These are phyloP conservation scores for Trifolium subterraneum DNA, from an alignment of 306 rosid genomes.

Conservation along the genomic window DNA sequence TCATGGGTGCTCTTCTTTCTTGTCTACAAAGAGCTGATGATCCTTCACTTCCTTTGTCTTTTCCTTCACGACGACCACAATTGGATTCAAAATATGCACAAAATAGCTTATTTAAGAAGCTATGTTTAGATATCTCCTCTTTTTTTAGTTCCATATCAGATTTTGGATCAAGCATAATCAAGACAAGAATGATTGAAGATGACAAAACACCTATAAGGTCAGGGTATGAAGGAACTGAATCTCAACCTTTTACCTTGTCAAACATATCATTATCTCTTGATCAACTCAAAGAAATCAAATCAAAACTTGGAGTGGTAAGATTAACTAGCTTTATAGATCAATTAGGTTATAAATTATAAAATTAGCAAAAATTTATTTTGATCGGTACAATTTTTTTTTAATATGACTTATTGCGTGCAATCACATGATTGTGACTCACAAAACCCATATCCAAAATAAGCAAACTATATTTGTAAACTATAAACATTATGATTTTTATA, in stretches of 20 bases:
- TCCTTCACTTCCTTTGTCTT: slow-evolving; percentile 63
- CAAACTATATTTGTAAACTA: no score
- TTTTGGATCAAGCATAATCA: slow-evolving; percentile 34
- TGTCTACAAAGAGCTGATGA: slow-evolving; percentile 57
- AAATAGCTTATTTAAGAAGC: background rate
- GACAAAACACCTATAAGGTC: slow-evolving; percentile 62
- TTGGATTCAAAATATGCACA: background rate
- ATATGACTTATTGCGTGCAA: no score
- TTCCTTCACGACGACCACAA: slow-evolving; percentile 44
- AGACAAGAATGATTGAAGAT: slow-evolving; percentile 49
- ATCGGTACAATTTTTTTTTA: no score
- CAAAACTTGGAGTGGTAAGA: slow-evolving; percentile 69
- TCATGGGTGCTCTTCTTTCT: slow-evolving; percentile 69
- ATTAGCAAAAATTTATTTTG: background rate
- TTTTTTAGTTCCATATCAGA: slow-evolving; percentile 44
- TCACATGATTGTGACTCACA: no score
- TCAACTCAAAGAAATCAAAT: slow-evolving; percentile 52
- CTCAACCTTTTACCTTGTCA: slow-evolving; percentile 41
- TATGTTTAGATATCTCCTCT: slow-evolving; percentile 7
- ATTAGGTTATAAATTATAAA: slow-evolving; percentile 5
- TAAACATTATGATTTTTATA: no score
- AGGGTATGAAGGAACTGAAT: slow-evolving; percentile 50
- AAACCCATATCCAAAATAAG: no score
- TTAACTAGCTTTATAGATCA: background rate
- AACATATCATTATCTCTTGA: slow-evolving; percentile 54